phyloP scores from a whole-genome alignment of 345 rosid genomes.

The Aquilaria sinensis region DNA sequence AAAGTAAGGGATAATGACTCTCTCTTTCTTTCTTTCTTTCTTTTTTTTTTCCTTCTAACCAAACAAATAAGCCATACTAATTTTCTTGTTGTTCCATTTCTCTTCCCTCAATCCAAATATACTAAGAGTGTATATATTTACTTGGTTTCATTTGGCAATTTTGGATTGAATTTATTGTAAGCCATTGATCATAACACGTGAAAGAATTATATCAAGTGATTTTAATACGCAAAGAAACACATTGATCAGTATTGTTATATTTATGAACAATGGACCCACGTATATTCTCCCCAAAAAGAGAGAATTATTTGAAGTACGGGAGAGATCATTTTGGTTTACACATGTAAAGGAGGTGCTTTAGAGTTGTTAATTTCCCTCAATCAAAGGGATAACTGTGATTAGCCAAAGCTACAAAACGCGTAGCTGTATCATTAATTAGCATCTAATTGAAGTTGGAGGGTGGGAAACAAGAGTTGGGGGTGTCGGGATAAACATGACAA shows the following conservation, averaged over 20 bases:
- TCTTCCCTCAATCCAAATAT: no score
- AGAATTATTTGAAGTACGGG: conserved; percentile 11
- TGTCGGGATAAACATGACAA: conserved; percentile 58
- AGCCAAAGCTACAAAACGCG: conserved; percentile 16
- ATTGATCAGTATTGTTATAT: not conserved
- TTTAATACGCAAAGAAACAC: no score
- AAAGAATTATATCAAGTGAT: not conserved
- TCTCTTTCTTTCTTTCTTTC: no score
- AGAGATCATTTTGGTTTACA: not conserved
- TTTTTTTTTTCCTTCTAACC: no score
- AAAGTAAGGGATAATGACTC: no score
- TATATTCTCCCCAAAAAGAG: conserved; percentile 11
- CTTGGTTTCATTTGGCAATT: no score
- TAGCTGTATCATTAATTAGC: conserved; percentile 16
- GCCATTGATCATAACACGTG: no score
- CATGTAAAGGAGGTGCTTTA: conserved; percentile 6
- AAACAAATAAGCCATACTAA: no score
- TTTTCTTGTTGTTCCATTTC: no score
- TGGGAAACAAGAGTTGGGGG: conserved; percentile 38
- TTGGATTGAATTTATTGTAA: no score
- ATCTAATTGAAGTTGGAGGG: conserved; percentile 35
- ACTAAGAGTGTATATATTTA: no score
- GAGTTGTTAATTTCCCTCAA: conserved; percentile 20
- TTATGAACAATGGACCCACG: conserved; percentile 15
- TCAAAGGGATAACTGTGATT: conserved; percentile 12